Evolutionary conservation across 192 early-diverging fungal genomes (phyloP), one percentile per base, ranked within the genome.

Genomic region (Linnemannia zychae): DNA sequence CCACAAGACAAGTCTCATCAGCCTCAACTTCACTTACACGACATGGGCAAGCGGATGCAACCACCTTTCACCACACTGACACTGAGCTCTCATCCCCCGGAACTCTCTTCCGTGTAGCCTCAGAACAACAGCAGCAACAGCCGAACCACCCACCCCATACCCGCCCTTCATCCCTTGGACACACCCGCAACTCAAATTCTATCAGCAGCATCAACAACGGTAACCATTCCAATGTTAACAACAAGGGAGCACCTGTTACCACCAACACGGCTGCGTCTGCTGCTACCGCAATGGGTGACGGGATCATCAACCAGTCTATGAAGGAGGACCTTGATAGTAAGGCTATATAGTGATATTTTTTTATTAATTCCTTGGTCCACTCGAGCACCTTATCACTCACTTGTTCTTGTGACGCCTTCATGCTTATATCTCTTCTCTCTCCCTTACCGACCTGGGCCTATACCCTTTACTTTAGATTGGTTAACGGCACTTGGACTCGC

Each of bases 281-380:
- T 47, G 16, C 7, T 18, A 63, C 6, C 31, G 70, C 67, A 34
- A 84, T 84, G 82, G 82, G 82, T 16, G 82, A 84, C 33, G 82
- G 82, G 50, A 79, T 84, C n/a, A 37, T 79, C 16, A 84, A 84
- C 47, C 82, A 84, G 68, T 50, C 67, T 12, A 84, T 84, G 82
- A 79, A 71, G 46, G 82, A 84, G 37, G 82, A 84, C 48, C 28
- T 78, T 34, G 76, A 78, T 22, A 79, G 82, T 84, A 84, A 36
- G 75, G 36, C 34, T 49, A 31, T n/a, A 37, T 37, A 20, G 13
- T 13, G 44, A 7, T 36, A 16, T 1, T 31, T 60, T 3, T 15
- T n/a, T n/a, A n/a, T n/a, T n/a, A n/a, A n/a, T n/a, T n/a, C n/a
- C n/a, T n/a, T n/a, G n/a, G n/a, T n/a, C n/a, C n/a, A n/a, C n/a